phyloP scores from a whole-genome alignment of 169 alveolate genomes.

The Plasmodium berghei region DNA sequence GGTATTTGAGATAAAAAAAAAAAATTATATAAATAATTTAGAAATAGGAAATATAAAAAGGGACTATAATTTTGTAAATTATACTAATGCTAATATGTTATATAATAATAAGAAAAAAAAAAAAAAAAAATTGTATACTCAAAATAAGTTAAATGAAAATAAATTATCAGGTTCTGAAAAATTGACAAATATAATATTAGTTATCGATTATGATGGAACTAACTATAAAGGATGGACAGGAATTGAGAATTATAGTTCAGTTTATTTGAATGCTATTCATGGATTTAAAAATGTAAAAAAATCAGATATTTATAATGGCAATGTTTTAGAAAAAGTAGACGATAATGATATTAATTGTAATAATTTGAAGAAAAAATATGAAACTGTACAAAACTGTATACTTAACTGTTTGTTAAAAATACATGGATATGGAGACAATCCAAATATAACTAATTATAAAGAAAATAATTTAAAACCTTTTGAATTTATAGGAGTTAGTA shows the following conservation, averaged over 20 bases:
- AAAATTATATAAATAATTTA: too few relatives aligned
- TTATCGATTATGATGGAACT: constrained; percentile 83
- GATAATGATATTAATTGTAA: too few relatives aligned
- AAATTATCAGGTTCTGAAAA: constrained; percentile 2
- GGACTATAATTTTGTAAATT: background rate
- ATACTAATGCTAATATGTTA: background rate
- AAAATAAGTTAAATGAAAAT: background rate
- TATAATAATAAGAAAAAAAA: background rate
- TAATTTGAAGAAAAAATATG: background rate
- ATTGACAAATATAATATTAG: constrained; percentile 78
- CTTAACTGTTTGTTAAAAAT: constrained; percentile 77
- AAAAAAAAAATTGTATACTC: too few relatives aligned
- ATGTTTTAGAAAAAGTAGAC: too few relatives aligned
- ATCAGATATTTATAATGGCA: background rate
- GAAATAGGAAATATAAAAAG: background rate
- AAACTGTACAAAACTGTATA: constrained; percentile 76
- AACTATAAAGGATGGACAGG: constrained; percentile 84
- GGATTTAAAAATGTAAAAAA: constrained; percentile 19
- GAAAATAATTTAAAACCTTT: constrained; percentile 42
- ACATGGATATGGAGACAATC: constrained; percentile 79
- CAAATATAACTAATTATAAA: background rate
- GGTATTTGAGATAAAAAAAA: too few relatives aligned
- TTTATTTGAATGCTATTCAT: constrained; percentile 27
- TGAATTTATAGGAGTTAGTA: constrained; percentile 82
- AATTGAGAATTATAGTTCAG: constrained; percentile 70